A percentile compares a stretch with the other conserved stretches of the same genome.
Evolutionary conservation across 2,329 filamentous ascomycete species (phyloP).

Genomic region (Raffaelea deltoideospora): DNA sequence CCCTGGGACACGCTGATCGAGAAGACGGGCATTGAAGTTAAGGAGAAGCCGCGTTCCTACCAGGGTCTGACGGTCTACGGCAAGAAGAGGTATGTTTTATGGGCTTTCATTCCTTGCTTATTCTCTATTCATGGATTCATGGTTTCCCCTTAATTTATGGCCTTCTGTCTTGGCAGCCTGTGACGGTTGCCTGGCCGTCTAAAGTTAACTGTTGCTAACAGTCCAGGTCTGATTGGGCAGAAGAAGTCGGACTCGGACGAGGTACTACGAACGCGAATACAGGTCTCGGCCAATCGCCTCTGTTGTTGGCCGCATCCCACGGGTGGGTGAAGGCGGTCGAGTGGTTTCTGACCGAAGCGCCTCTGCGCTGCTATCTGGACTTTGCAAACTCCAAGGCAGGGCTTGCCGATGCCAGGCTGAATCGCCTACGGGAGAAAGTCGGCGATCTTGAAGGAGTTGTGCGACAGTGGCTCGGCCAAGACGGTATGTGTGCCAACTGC

Average conservation of each 20-base stretch:
- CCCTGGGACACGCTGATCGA: constrained; percentile 52
- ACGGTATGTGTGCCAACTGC: constrained; percentile 43
- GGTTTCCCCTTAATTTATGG: too few species aligned
- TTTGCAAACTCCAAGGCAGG: constrained; percentile 47
- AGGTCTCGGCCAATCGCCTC: constrained; percentile 36
- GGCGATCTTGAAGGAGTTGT: constrained; percentile 51
- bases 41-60: constrained; percentile 55
- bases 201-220: not conserved
- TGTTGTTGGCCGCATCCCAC: constrained; percentile 39
- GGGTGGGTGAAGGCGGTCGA: constrained; percentile 55
- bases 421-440: constrained; percentile 41
- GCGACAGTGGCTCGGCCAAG: constrained; percentile 42
- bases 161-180: too few species aligned
- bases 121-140: not conserved
- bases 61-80: constrained; percentile 65
- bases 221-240: constrained; percentile 52
- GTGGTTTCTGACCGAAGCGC: constrained; percentile 62
- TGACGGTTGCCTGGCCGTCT: too few species aligned
- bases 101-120: not conserved
- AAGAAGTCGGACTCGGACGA: constrained; percentile 42
- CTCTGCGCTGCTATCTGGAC: constrained; percentile 50
- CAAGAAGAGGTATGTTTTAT: constrained; percentile 39
- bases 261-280: constrained; percentile 22
- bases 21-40: constrained; percentile 46
- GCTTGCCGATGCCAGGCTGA: constrained; percentile 44